phyloP scores from a whole-genome alignment of 768 basidiomycete genomes.

The Agaricus subrufescens region DNA sequence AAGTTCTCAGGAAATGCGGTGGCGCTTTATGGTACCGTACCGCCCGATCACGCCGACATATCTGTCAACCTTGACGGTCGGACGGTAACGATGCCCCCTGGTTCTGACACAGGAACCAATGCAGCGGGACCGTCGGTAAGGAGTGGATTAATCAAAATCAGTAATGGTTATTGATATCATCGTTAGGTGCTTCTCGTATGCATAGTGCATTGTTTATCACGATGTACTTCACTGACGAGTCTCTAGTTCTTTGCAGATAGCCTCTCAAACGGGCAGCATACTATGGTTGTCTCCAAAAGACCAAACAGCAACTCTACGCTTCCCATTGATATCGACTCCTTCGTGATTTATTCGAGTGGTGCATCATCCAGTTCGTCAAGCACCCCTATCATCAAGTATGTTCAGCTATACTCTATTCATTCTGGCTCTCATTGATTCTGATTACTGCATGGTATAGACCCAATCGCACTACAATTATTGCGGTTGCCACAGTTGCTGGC shows the following conservation, averaged over 20 bases:
- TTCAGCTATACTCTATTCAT: not conserved
- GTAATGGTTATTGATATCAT: not conserved
- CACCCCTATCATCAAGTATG: not conserved
- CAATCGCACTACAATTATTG: not conserved
- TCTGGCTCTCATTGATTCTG: not conserved
- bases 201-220: not conserved
- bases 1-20: constrained; percentile 48
- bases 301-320: constrained; percentile 24
- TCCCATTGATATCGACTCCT: constrained; percentile 41
- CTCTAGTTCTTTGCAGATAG: constrained; percentile 38
- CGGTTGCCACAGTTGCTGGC: not conserved
- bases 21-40: constrained; percentile 48
- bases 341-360: constrained; percentile 27
- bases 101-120: constrained; percentile 25
- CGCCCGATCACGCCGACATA: constrained; percentile 46
- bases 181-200: constrained; percentile 30
- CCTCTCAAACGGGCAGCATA: constrained; percentile 34
- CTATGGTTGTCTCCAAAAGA: constrained; percentile 28
- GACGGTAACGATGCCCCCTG: constrained; percentile 26
- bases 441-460: not conserved
- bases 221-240: not conserved
- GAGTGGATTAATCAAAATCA: not conserved
- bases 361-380: too few relatives aligned
- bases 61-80: constrained; percentile 41
- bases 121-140: constrained; percentile 19